Evolutionary conservation across 31 red algal genomes (phyloP).

Genomic region (Asparagopsis taxiformis): DNA sequence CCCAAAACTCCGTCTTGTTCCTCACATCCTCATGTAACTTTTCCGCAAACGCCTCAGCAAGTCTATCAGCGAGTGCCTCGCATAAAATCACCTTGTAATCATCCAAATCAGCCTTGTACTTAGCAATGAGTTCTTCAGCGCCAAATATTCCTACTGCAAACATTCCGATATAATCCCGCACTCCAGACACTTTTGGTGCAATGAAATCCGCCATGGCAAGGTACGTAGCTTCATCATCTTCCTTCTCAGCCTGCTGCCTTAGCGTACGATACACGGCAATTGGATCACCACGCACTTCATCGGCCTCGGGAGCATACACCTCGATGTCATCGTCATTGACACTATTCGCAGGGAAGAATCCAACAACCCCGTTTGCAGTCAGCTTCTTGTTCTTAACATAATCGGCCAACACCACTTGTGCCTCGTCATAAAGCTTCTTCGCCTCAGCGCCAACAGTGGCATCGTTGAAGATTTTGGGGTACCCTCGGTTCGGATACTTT

Average conservation of each 20-base stretch:
- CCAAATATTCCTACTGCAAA: conserved; percentile 90
- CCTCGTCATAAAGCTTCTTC: conserved; percentile 84
- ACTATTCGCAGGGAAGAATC: conserved; percentile 78
- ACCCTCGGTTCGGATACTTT: conserved; percentile 91
- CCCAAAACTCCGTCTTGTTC: conserved; percentile 66
- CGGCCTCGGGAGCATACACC: conserved; percentile 70
- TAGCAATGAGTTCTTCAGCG: conserved; percentile 66
- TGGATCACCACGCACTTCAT: conserved; percentile 31
- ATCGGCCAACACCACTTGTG: conserved; percentile 46
- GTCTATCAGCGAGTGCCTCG: conserved; percentile 87
- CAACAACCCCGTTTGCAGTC: conserved; percentile 66
- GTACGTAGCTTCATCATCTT: conserved; percentile 75
- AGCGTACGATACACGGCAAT: conserved; percentile 57
- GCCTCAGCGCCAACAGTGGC: conserved; percentile 76
- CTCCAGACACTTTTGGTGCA: conserved; percentile 65
- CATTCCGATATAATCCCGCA: conserved; percentile 89
- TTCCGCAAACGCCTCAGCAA: conserved; percentile 91
- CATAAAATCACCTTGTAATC: conserved; percentile 82
- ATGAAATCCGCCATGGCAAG: conserved; percentile 86
- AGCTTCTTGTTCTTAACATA: conserved; percentile 72
- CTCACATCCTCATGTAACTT: conserved; percentile 83
- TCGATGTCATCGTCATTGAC: conserved; percentile 84
- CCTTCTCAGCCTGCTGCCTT: conserved; percentile 83
- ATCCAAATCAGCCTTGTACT: conserved; percentile 75
- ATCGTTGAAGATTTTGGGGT: conserved; percentile 92